Base-by-base conservation (phyloP, 2,329 filamentous ascomycete genomes). In the Sarocladium oryzae region DNA sequence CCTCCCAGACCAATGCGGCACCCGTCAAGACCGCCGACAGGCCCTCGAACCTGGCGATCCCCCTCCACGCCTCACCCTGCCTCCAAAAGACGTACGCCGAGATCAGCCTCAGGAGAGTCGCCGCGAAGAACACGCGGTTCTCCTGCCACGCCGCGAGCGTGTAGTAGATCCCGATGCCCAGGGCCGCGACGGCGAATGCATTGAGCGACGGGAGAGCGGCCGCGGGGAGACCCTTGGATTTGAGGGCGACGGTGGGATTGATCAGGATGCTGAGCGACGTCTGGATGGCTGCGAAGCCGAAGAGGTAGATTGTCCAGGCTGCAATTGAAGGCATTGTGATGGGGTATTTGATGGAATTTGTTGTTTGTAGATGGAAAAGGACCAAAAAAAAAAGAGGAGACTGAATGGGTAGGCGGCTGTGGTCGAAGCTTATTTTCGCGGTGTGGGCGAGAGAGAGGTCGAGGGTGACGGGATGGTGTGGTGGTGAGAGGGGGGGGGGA, bases 201-300 rank as follows among this genome's bases (percentile, higher is more conserved):
- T 9, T 36, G 33, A 36, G 33, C n/a, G 33, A 16, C n/a, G 9
- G 75, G 13, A 81, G 66, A 1, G 65, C 58, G 11, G 72, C 60
- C 15, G 66, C 63, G 51, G 71, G 66, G 52, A 75, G 65, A 18
- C 70, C 65, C 61, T 81, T 71, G 0, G 74, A 73, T 49, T 68
- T 64, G 38, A 74, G 69, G 52, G 79, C 79, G 24, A 72, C 70
- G 63, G 73, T 66, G 61, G 70, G 72, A 18, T 69, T 63, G 30
- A 70, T 53, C 57, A 71, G 77, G 46, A 67, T 67, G 45, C 69
- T 50, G 51, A 68, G 60, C 60, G 72, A 58, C 54, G 58, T 61
- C 66, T 79, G 84, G 63, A 79, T 78, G 63, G 83, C 79, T 56
- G 80, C 73, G 50, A 76, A 72, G 24, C 70, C 76, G 15, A 75